Evolutionary conservation across 805 yeast genomes (phyloP), one percentile per base, ranked within the genome.

Genomic region (Lachancea quebecensis): DNA sequence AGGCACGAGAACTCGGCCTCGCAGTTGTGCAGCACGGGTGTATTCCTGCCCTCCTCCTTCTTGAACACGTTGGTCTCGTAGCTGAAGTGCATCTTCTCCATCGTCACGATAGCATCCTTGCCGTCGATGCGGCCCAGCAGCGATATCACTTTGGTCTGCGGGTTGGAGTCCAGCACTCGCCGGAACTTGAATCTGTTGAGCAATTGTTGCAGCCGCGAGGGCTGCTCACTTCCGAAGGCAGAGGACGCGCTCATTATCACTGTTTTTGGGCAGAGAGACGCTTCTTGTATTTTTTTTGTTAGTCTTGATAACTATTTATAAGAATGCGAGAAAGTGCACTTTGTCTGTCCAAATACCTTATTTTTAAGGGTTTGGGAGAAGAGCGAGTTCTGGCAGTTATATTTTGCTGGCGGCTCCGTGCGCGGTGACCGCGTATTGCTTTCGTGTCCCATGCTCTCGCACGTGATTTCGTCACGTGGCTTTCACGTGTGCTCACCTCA

Each of bases 21-120:
- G 49, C 60, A 56, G n/a, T 53, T 50, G 39, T 54, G 55, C 33
- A 52, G 49, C 7, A 56, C 44, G 9, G 62, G 62, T 21, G 47
- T 49, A 29, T 46, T 41, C 16, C 45, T 36, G 4, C 39, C 39
- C 18, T 38, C 27, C 30, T 43, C 49, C 27, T 18, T 53, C 53
- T 27, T 48, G 29, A 33, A 43, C 30, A 45, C 48, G 9, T 57
- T 53, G 30, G 60, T 61, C 18, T 66, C 66, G 36, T 64, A 50
- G 21, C 64, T 59, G 61, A 85, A 88, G 45, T 79, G 83, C 0
- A 89, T 72, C 60, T 85, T 87, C 55, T 88, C 95, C 2, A 86
- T 60, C 4, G 82, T 71, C 11, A 88, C 54, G 11, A 91, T 81
- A 3, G 96, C 96, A 35, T 73, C 67, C 44, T 79, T 42, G 1